Base-by-base conservation (phyloP, 1,139 yeast species). In the Suhomyces yuchorum region DNA sequence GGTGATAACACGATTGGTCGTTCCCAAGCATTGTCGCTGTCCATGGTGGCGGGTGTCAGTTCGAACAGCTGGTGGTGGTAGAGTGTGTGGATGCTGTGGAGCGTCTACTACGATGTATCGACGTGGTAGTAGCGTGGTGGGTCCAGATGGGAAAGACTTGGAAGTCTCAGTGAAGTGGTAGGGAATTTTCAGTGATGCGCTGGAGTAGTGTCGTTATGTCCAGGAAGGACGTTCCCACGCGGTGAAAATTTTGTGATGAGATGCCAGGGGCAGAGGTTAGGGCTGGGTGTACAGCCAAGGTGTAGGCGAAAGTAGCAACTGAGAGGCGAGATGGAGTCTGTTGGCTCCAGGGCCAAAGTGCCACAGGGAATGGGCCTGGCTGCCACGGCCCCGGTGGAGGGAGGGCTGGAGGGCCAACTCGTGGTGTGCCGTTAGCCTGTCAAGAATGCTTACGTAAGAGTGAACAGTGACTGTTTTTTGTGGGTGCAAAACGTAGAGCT, bases 1-100 rank as follows among this genome's bases (percentile, higher is more conserved):
- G 77, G 77, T 19, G 78, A 72, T 51, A 73, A 65, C 43, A 71
- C 61, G 42, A 73, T 73, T 28, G 77, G 77, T 47, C 73, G 61
- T 42, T 63, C 68, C 49, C 54, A 47, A 37, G 57, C 55, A 36
- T 56, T 58, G 24, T 47, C 49, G 18, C 47, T 44, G 40, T 50
- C 50, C 51, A 47, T 50, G 45, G 30, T 48, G 42, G 39, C 19
- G 42, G 33, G 23, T 37, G 28, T 30, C 5, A 32, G 33, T 34
- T 17, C 7, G 37, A 19, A 24, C 24, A 26, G 37, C 24, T 15
- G 40, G 20, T n/a, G 19, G 39, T 24, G 19, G 28, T 9, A 14
- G 24, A 22, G 8, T 17, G 24, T 20, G 12, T 30, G 23, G 17
- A 18, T 8, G 22, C 34, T 9, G 9, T 30, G 9, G 11, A 14